Percentiles rank a stretch among this genome's conserved stretches.
These are phyloP conservation scores for Penicillium pancosmium DNA, from an alignment of 495 filamentous ascomycete species.

Conservation along the genomic window DNA sequence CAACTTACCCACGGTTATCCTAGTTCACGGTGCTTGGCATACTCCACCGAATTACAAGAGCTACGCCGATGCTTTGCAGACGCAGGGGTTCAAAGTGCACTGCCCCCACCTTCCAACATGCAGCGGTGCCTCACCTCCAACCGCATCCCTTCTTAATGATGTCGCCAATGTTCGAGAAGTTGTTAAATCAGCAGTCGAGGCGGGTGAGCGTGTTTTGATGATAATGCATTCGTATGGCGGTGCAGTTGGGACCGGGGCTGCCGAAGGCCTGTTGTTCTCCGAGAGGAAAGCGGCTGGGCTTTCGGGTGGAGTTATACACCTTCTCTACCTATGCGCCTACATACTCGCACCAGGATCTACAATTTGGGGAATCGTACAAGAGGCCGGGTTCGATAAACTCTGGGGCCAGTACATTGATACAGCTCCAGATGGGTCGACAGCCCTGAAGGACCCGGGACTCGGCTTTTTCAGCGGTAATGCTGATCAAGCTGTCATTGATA, in stretches of 20 bases:
- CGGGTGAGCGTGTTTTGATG: slow-evolving; percentile 33
- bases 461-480: slow-evolving; percentile 32
- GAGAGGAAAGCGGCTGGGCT: slow-evolving; percentile 25
- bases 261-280: slow-evolving; percentile 28
- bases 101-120: slow-evolving; percentile 40
- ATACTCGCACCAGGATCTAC: slow-evolving; percentile 27
- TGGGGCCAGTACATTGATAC: slow-evolving; percentile 24
- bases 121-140: slow-evolving; percentile 26
- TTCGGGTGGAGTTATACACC: slow-evolving; percentile 40
- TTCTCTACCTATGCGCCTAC: slow-evolving; percentile 44
- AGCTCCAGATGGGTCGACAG: slow-evolving; percentile 20
- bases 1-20: slow-evolving; percentile 34
- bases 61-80: slow-evolving; percentile 34
- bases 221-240: slow-evolving; percentile 49
- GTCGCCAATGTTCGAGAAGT: slow-evolving; percentile 27
- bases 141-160: slow-evolving; percentile 31
- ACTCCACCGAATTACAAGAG: slow-evolving; percentile 37
- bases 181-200: slow-evolving; percentile 24
- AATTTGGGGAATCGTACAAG: slow-evolving; percentile 23
- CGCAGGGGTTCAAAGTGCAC: slow-evolving; percentile 35
- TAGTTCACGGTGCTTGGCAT: slow-evolving; percentile 50
- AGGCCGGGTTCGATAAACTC: slow-evolving; percentile 24
- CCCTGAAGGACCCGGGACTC: slow-evolving; percentile 25
- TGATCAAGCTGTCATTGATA: slow-evolving; percentile 19
- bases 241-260: slow-evolving; percentile 37